Conservation (phyloP, 345 rosid genomes). For the Rhodamnia argentea region DNA sequence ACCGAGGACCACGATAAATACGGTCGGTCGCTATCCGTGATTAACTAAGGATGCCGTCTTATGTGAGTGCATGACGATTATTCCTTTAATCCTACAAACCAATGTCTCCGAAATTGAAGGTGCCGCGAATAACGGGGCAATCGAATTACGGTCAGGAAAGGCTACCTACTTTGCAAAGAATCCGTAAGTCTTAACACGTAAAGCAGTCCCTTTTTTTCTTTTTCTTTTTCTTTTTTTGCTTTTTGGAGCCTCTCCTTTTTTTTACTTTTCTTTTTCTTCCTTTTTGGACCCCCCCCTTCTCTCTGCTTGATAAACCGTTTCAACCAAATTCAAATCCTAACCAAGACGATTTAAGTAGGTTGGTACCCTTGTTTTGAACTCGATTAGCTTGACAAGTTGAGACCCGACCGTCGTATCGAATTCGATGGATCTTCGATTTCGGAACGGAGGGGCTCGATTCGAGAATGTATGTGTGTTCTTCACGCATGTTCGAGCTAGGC, state of each 20-base stretch:
- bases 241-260: neutral
- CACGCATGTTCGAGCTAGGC: rapidly evolving
- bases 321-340: too few species aligned
- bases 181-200: neutral
- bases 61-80: neutral
- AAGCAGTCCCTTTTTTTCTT: neutral
- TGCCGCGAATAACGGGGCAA: neutral
- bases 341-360: too few species aligned
- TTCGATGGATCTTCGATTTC: neutral
- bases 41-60: neutral
- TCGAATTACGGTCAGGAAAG: neutral
- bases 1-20: neutral
- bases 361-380: too few species aligned
- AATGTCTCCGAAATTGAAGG: neutral
- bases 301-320: too few species aligned
- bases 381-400: too few species aligned
- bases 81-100: neutral
- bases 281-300: neutral
- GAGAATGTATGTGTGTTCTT: neutral
- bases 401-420: neutral
- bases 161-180: neutral
- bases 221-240: neutral
- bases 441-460: neutral
- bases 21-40: neutral
- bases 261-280: neutral